Percentiles rank a stretch among this genome's conserved stretches.
Conservation (phyloP, 768 basidiomycete genomes). For the Leccinum broughii region DNA sequence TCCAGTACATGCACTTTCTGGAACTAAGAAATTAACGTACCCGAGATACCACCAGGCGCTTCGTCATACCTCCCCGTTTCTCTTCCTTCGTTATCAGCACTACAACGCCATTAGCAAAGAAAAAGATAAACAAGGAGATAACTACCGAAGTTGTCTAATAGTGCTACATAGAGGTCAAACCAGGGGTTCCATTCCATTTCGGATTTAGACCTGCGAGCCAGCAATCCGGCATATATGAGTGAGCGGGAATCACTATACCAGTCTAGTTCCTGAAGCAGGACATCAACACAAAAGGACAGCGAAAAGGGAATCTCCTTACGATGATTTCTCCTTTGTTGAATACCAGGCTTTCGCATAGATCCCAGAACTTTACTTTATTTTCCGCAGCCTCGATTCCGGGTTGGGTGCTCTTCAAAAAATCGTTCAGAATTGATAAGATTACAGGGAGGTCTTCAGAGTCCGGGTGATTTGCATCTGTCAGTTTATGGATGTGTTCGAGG, state of each 20-base stretch:
- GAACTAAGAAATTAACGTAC: slow-evolving; percentile 41
- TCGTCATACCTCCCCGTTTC: slow-evolving; percentile 47
- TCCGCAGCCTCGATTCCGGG: slow-evolving; percentile 93
- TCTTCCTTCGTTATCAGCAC: slow-evolving; percentile 69
- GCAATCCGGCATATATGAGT: slow-evolving; percentile 63
- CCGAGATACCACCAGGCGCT: slow-evolving; percentile 60
- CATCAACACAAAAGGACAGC: slow-evolving; percentile 4
- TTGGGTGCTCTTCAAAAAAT: slow-evolving; percentile 81
- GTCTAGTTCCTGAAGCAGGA: slow-evolving; percentile 68
- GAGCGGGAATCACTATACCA: slow-evolving; percentile 74
- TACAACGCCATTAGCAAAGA: slow-evolving; percentile 28
- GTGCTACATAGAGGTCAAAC: slow-evolving; percentile 62
- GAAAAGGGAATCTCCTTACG: slow-evolving; percentile 42
- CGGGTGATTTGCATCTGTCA: slow-evolving; percentile 72
- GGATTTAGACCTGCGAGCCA: slow-evolving; percentile 58
- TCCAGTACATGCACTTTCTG: slow-evolving; percentile 7
- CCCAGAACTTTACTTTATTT: slow-evolving; percentile 86
- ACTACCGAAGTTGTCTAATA: slow-evolving; percentile 80
- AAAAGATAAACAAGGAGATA: neutral
- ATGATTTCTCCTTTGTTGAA: slow-evolving; percentile 82
- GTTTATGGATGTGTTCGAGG: slow-evolving; percentile 66
- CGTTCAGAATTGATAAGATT: slow-evolving; percentile 63
- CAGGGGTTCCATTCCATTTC: slow-evolving; percentile 73
- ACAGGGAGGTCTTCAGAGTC: slow-evolving; percentile 78
- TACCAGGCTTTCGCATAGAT: slow-evolving; percentile 69